Percentiles rank a stretch among this genome's conserved stretches.
These are phyloP conservation scores for Colletotrichum zoysiae DNA, from an alignment of 2,329 filamentous ascomycete species.

Conservation along the genomic window DNA sequence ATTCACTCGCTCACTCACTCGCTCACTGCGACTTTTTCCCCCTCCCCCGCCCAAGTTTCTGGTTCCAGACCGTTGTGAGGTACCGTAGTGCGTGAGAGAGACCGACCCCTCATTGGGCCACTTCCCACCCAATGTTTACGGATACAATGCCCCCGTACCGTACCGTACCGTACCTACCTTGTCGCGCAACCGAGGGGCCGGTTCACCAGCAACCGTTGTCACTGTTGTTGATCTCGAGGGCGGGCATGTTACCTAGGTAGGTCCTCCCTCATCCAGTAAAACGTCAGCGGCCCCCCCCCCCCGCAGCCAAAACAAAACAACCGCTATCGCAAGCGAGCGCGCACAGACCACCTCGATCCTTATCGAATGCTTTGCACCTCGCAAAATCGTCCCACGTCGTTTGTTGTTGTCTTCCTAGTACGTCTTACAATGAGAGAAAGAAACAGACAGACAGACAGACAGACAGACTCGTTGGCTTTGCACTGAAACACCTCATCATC, in stretches of 20 bases:
- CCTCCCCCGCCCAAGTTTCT: background rate
- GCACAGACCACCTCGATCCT: background rate
- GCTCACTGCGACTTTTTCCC: background rate
- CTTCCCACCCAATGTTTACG: constrained; percentile 22
- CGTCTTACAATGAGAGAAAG: too few species aligned
- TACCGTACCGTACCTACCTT: too few species aligned
- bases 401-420: too few species aligned
- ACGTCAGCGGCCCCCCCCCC: constrained; percentile 15
- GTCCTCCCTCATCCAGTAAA: constrained; percentile 39
- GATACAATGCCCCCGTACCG: too few species aligned
- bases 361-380: constrained; percentile 7
- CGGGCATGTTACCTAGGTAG: too few species aligned
- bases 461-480: too few species aligned
- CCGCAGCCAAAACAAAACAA: constrained; percentile 28
- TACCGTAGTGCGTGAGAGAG: background rate
- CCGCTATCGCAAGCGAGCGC: constrained; percentile 8
- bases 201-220: constrained; percentile 39
- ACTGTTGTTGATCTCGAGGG: constrained; percentile 30
- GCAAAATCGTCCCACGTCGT: background rate
- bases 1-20: too few species aligned
- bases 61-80: background rate
- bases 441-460: too few species aligned
- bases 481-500: too few species aligned
- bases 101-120: background rate
- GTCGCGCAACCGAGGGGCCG: constrained; percentile 21